Base-by-base conservation (phyloP, 2,329 filamentous ascomycete species). In the Venturia carpophila region DNA sequence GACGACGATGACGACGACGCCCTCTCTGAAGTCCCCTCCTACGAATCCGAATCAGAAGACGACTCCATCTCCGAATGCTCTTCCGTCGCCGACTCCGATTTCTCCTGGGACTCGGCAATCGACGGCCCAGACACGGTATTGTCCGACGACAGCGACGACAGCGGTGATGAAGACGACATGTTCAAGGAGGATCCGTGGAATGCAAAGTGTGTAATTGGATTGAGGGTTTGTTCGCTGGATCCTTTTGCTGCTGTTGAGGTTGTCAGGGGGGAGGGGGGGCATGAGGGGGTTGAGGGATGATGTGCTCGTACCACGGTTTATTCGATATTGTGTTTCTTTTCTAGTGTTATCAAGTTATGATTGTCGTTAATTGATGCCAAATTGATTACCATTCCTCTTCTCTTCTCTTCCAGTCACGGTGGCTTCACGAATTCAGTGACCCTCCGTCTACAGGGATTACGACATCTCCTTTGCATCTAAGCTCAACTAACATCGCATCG, bases 201-300 rank as follows among this genome's bases (percentile, higher is more conserved):
- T 67, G 79, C 79, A 0, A 76, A 79, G 1, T 81, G 78, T 67
- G 78, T 80, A 3, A 76, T 80, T 17, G 79, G 79, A 0, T 68
- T 81, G 60, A 71, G 76, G 1, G 77, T 80, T 1, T 81, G 79
- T 66, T 77, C 75, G 4, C 75, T 78, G 65, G 77, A 79, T 66
- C 69, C 74, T 10, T 72, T 72, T 49, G 71, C 79, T 47, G 74
- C 70, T 15, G 69, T 81, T 34, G 73, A 78, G 67, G 76, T 79
- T 19, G 70, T 79, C n/a, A 72, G 74, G 39, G 64, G 58, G 13
- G 52, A 43, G 19, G 24, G 45, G 11, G 52, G 63, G 30, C 52
- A 64, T 60, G 63, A 60, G 49, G 49, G 39, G 11, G 63, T 56
- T 45, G 63, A 64, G 37, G 63, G 52, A 17, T 60, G 19, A n/a